Conservation (phyloP, 208 protist species). For the Pavlovales sp. region DNA sequence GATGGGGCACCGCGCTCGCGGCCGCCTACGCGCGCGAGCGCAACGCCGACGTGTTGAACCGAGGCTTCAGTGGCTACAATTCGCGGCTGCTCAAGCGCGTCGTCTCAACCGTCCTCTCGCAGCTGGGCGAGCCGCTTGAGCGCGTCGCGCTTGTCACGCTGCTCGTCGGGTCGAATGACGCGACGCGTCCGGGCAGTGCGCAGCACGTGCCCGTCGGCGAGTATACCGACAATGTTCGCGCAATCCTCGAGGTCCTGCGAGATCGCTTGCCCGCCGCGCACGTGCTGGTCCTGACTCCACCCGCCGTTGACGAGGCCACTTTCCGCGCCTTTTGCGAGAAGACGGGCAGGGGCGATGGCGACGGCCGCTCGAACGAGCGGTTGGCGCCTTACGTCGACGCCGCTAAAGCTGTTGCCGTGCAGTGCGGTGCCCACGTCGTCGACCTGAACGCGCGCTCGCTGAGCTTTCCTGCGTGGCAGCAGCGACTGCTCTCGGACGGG, state of each 20-base stretch:
- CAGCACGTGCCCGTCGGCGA: slow-evolving; percentile 29
- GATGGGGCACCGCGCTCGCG: slow-evolving; percentile 10
- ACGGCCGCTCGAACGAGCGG: neutral
- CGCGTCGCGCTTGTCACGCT: neutral
- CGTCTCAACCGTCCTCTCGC: neutral
- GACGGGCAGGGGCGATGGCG: neutral
- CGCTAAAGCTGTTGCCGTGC: neutral
- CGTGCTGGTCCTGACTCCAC: slow-evolving; percentile 3
- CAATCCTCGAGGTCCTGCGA: neutral
- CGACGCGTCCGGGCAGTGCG: neutral
- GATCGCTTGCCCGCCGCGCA: neutral
- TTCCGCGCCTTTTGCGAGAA: neutral
- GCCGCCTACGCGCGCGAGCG: neutral
- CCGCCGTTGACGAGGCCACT: neutral
- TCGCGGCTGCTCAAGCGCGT: neutral
- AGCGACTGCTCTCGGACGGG: neutral
- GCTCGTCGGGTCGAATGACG: slow-evolving; percentile 19
- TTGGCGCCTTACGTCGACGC: neutral
- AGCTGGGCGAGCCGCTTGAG: neutral
- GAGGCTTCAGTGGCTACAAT: slow-evolving; percentile 14
- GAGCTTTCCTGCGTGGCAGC: neutral
- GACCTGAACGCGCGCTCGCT: neutral
- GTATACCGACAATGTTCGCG: neutral
- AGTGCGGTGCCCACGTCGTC: neutral
- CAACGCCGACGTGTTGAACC: neutral